These are phyloP conservation scores for Ogataea corticis DNA, from an alignment of 805 yeast genomes.

Conservation along the genomic window DNA sequence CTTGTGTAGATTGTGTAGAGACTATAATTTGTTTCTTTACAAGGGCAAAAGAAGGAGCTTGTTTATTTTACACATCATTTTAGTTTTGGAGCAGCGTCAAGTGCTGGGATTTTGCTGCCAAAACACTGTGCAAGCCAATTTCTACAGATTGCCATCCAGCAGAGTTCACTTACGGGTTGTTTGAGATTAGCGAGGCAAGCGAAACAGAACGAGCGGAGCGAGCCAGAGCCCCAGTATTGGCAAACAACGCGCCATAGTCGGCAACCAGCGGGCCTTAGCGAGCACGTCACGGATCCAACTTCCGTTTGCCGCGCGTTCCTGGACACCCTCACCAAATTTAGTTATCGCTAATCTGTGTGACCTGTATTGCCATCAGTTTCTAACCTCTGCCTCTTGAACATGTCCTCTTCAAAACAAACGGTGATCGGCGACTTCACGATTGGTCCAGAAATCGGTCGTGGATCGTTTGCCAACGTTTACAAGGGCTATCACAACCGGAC, in stretches of 20 bases:
- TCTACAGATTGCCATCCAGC: too few species aligned
- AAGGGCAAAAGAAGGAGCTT: slow-evolving; percentile 6
- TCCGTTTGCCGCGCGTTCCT: too few species aligned
- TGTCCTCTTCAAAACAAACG: slow-evolving; percentile 9
- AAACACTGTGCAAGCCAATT: too few species aligned
- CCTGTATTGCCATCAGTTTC: too few species aligned
- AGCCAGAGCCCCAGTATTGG: background rate
- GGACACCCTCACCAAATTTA: too few species aligned
- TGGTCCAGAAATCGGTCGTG: slow-evolving; percentile 91
- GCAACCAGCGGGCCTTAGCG: too few species aligned
- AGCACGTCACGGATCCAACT: too few species aligned
- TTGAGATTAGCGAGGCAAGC: background rate
- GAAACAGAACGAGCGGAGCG: slow-evolving; percentile 2
- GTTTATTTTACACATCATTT: background rate
- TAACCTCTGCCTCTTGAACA: background rate
- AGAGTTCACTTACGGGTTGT: too few species aligned
- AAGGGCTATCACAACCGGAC: slow-evolving; percentile 66
- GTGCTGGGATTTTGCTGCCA: too few species aligned
- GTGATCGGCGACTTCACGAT: slow-evolving; percentile 51
- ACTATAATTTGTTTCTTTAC: background rate
- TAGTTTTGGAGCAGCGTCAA: background rate
- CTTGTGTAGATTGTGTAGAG: too few species aligned
- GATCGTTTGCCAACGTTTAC: slow-evolving; percentile 94
- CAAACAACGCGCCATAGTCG: too few species aligned
- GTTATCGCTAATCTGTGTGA: too few species aligned